Base-by-base conservation (phyloP, 306 rosid species). In the Begonia masoniana region DNA sequence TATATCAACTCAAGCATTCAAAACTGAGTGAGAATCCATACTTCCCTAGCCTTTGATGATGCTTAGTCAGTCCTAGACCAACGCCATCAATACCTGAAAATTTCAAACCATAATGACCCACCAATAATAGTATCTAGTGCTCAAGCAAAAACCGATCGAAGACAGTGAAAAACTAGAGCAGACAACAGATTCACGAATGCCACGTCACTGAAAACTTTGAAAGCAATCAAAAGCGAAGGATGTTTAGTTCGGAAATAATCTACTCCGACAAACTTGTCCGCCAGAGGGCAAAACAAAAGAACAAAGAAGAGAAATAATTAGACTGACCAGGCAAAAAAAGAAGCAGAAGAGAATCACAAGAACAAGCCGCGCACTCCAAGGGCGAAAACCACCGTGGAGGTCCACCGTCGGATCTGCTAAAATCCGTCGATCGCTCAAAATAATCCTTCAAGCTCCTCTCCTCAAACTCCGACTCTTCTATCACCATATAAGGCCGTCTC, bases 341-440 rank as follows among this genome's bases (percentile, higher is more conserved):
- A 43, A 83, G 78, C 21, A 83, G 67, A 12, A 96, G 97, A 16
- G 92, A 67, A 43, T 75, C 62, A 9, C 58, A 26, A 58, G 51
- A 11, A 17, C 69, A 86, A 24, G 72, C 64, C 39, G 71, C 76
- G 57, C 80, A 62, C 39, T 78, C 76, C 64, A 80, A 17, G 4
- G 97, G 97, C 43, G 91, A 81, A 80, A 85, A 83, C 97, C 97
- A 82, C 54, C 94, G 84, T 13, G 91, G 94, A 15, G 88, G 84
- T 23, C 97, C 94, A 31, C 71, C 72, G 57, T 78, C 82, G 16
- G 80, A 59, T 56, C 55, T 10, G 15, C 80, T 54, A 8, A 82
- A 41, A 16, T 64, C 80, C 71, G 62, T 72, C 1, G 85, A 66
- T 41, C 71, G 76, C 56, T 78, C 73, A 2, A 80, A 62, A 56